A percentile compares a stretch with the other conserved stretches of the same genome.
These are phyloP conservation scores for Microcera coccophila DNA, from an alignment of 2,329 filamentous ascomycete species.

Conservation along the genomic window DNA sequence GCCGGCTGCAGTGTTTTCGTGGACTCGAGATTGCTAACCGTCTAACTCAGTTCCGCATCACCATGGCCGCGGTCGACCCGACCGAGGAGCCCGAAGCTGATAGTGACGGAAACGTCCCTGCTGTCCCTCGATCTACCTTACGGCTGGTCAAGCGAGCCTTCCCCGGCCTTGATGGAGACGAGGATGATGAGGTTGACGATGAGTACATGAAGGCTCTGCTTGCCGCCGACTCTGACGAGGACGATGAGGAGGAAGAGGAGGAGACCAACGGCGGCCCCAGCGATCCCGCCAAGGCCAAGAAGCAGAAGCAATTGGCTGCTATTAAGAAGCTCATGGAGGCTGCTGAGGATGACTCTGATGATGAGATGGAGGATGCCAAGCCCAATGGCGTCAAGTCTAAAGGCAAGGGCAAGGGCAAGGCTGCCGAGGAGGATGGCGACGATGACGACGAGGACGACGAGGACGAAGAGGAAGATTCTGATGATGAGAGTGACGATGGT, in stretches of 20 bases:
- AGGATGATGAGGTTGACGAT: constrained; percentile 64
- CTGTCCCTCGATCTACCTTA: constrained; percentile 74
- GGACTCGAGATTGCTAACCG: constrained; percentile 10
- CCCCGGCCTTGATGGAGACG: constrained; percentile 54
- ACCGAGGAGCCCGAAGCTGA: constrained; percentile 68
- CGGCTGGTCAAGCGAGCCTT: constrained; percentile 79
- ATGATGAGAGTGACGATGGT: constrained; percentile 59
- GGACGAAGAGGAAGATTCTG: constrained; percentile 58
- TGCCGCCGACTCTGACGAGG: constrained; percentile 46
- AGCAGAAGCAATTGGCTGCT: constrained; percentile 74
- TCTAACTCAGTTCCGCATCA: constrained; percentile 76
- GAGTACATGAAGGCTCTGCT: constrained; percentile 59
- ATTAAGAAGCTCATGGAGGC: constrained; percentile 73
- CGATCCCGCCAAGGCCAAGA: constrained; percentile 85
- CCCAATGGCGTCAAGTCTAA: constrained; percentile 62
- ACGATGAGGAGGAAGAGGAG: constrained; percentile 54
- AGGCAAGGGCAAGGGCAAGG: constrained; percentile 64
- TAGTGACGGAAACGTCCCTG: constrained; percentile 57
- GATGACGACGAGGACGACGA: constrained; percentile 52
- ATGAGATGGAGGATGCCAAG: constrained; percentile 71
- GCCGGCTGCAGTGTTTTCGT: not conserved
- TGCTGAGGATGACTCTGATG: constrained; percentile 58
- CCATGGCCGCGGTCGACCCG: constrained; percentile 97
- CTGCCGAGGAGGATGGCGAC: constrained; percentile 57
- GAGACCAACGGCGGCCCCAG: constrained; percentile 86